These are phyloP conservation scores for Chaetomium cochliodes DNA, from an alignment of 495 filamentous ascomycete species.

Conservation along the genomic window DNA sequence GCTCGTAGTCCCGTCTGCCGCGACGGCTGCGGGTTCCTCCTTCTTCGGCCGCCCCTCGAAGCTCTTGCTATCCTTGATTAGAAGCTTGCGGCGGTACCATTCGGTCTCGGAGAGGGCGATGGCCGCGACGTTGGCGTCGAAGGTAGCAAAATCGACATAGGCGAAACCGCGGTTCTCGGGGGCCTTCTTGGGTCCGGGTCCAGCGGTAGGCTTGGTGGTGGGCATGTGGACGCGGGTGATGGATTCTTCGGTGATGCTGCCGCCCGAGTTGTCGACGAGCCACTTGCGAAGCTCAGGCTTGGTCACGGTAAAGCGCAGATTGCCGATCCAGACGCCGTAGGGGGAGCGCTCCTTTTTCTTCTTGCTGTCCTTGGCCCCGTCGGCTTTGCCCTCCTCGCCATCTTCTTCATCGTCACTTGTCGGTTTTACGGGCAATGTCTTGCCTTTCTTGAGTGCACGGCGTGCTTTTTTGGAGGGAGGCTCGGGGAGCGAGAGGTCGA, in stretches of 20 bases:
- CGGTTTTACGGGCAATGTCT: slow-evolving; percentile 46
- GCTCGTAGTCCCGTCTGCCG: slow-evolving; percentile 24
- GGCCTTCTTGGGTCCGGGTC: slow-evolving; percentile 33
- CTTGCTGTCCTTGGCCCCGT: slow-evolving; percentile 16
- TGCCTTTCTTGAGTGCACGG: slow-evolving; percentile 76
- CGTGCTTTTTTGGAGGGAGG: slow-evolving; percentile 90
- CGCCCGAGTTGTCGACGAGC: slow-evolving; percentile 63
- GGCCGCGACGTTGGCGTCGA: slow-evolving; percentile 65
- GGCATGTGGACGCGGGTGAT: slow-evolving; percentile 88
- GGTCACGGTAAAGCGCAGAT: slow-evolving; percentile 77
- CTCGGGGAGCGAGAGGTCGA: slow-evolving; percentile 82
- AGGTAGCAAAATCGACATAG: slow-evolving; percentile 84
- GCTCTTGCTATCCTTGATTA: slow-evolving; percentile 88
- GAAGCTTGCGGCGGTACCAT: slow-evolving; percentile 67
- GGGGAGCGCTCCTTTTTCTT: slow-evolving; percentile 64
- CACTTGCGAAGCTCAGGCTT: slow-evolving; percentile 71
- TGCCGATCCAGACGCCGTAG: slow-evolving; percentile 93
- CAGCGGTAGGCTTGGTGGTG: slow-evolving; percentile 36
- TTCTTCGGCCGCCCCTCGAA: slow-evolving; percentile 73
- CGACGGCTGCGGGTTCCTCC: slow-evolving; percentile 33
- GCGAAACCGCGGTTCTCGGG: slow-evolving; percentile 80
- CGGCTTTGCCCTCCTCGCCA: neutral
- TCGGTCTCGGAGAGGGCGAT: slow-evolving; percentile 78
- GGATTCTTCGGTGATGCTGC: slow-evolving; percentile 60
- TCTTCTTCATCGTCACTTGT: slow-evolving; percentile 44